A percentile compares a stretch with the other conserved stretches of the same genome.
Conservation (phyloP, 495 filamentous ascomycete genomes). For the Penicillium verhagenii region DNA sequence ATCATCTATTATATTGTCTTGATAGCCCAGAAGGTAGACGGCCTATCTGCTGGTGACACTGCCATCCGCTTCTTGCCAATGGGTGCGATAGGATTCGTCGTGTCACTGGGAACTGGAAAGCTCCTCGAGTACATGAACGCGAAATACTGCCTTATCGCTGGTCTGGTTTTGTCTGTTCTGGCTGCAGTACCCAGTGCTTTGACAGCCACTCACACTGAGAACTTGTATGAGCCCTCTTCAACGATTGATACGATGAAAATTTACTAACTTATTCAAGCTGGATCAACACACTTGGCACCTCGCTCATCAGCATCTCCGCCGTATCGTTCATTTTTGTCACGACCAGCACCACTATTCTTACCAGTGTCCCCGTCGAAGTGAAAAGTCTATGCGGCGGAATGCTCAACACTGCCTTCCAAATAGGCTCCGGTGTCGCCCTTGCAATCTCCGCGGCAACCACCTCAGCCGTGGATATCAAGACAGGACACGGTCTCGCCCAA, state of each 20-base stretch:
- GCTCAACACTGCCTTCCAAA: slow-evolving; percentile 43
- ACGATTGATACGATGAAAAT: not conserved
- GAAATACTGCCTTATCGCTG: slow-evolving; percentile 32
- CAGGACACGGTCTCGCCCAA: slow-evolving; percentile 29
- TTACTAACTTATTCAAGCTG: slow-evolving; percentile 24
- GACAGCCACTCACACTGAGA: slow-evolving; percentile 23
- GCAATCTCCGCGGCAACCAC: slow-evolving; percentile 39
- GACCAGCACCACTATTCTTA: slow-evolving; percentile 35
- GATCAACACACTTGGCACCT: slow-evolving; percentile 36
- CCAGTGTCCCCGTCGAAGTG: slow-evolving; percentile 34
- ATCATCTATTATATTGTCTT: slow-evolving; percentile 42
- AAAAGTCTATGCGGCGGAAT: slow-evolving; percentile 38
- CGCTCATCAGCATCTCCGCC: slow-evolving; percentile 39
- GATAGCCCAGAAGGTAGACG: slow-evolving; percentile 35
- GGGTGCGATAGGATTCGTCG: slow-evolving; percentile 37
- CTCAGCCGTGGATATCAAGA: slow-evolving; percentile 31
- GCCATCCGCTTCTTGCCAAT: slow-evolving; percentile 38
- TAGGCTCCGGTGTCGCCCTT: slow-evolving; percentile 36
- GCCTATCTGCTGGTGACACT: slow-evolving; percentile 31
- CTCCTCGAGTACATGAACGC: slow-evolving; percentile 37
- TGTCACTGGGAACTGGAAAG: slow-evolving; percentile 36
- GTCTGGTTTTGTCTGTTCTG: slow-evolving; percentile 29
- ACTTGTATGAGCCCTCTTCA: slow-evolving; percentile 25
- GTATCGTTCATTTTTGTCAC: slow-evolving; percentile 40
- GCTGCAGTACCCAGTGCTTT: slow-evolving; percentile 34